Percentiles rank a stretch among this genome's conserved stretches.
Evolutionary conservation across 1,284 basidiomycete species (phyloP).

Genomic region (Microbotryum saponariae): DNA sequence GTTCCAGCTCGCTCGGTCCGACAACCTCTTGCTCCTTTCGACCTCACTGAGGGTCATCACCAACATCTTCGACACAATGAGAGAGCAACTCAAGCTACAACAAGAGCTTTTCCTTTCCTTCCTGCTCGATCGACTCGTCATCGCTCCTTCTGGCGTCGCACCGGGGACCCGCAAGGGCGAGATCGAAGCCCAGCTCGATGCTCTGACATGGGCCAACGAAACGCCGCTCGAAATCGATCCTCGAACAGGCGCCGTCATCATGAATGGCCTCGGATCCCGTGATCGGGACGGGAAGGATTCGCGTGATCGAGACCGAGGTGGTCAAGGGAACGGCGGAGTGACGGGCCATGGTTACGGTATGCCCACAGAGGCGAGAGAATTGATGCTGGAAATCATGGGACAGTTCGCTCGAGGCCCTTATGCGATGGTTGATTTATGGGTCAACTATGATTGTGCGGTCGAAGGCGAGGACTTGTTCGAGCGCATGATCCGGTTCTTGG

Average conservation of each 20-base stretch:
- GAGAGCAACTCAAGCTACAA: conserved; percentile 84
- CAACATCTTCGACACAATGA: conserved; percentile 81
- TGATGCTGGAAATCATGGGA: conserved; percentile 80
- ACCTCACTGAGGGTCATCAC: conserved; percentile 75
- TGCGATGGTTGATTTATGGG: conserved; percentile 91
- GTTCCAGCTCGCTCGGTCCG: conserved; percentile 80
- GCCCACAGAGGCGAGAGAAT: conserved; percentile 63
- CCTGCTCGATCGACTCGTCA: conserved; percentile 74
- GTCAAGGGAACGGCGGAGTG: conserved; percentile 35
- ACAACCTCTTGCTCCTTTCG: conserved; percentile 71
- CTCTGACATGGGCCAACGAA: conserved; percentile 33
- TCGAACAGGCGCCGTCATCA: no score
- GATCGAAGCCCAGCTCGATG: conserved; percentile 35
- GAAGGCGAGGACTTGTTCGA: conserved; percentile 97
- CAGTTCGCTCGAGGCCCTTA: conserved; percentile 67
- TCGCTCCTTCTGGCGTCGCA: conserved; percentile 36
- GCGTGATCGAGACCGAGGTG: conserved; percentile 16
- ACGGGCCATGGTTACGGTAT: conserved; percentile 6
- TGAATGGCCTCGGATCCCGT: no score
- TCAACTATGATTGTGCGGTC: conserved; percentile 94
- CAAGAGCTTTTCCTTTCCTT: conserved; percentile 92
- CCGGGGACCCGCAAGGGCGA: conserved; percentile 40
- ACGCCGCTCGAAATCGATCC: not conserved
- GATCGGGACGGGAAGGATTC: not conserved
- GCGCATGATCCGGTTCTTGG: conserved; percentile 74